Conservation (phyloP, 2,329 filamentous ascomycete genomes). For the Clathrospora elynae region DNA sequence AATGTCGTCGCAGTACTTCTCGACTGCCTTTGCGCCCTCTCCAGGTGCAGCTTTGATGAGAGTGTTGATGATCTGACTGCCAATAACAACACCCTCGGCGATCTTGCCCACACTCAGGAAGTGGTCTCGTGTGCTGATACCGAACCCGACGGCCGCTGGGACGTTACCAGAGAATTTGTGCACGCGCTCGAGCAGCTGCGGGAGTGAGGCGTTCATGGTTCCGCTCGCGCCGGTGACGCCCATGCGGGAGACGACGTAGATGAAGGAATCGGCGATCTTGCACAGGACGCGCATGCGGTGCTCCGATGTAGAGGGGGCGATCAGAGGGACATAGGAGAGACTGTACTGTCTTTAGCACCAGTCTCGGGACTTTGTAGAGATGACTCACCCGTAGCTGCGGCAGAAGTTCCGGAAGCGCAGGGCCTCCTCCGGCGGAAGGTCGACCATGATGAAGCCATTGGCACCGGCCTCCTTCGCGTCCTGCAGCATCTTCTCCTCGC, state of each 20-base stretch:
- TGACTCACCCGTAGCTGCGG: conserved; percentile 70
- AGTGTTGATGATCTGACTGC: conserved; percentile 89
- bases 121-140: conserved; percentile 93
- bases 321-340: conserved; percentile 94
- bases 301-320: conserved; percentile 91
- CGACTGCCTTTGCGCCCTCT: conserved; percentile 71
- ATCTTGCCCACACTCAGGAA: conserved; percentile 83
- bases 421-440: conserved; percentile 94
- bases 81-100: conserved; percentile 94
- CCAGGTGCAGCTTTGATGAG: conserved; percentile 71
- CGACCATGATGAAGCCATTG: conserved; percentile 96
- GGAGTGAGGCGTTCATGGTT: conserved; percentile 78
- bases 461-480: conserved; percentile 84
- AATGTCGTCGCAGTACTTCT: conserved; percentile 83
- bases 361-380: conserved; percentile 8
- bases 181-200: conserved; percentile 80
- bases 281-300: conserved; percentile 93
- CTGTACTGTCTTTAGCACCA: conserved; percentile 50
- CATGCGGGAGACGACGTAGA: conserved; percentile 97
- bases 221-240: conserved; percentile 92
- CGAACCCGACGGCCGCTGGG: conserved; percentile 91
- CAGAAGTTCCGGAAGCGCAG: conserved; percentile 88
- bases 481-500: conserved; percentile 83
- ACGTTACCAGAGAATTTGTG: conserved; percentile 91
- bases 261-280: conserved; percentile 96